Percentiles rank a stretch among this genome's conserved stretches.
Conservation (phyloP, 2,329 filamentous ascomycete species). For the Cladosporium sp. region DNA sequence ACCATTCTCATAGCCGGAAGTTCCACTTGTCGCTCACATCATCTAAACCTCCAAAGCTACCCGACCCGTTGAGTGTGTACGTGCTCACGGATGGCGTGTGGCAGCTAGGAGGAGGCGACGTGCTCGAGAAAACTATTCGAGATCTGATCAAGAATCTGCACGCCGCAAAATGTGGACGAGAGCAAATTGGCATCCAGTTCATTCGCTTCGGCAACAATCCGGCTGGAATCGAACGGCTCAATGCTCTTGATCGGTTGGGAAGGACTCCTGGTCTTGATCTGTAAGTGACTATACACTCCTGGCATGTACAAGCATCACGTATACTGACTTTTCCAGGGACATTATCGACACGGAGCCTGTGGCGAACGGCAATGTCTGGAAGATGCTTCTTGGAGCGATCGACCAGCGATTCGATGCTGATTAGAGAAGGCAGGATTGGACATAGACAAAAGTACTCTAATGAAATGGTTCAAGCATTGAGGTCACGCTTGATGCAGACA, state of each 20-base stretch:
- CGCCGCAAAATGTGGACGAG: background rate
- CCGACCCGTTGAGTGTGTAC: constrained; percentile 15
- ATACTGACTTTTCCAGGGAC: constrained; percentile 23
- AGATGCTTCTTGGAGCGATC: constrained; percentile 31
- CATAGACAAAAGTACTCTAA: too few relatives aligned
- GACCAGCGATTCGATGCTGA: constrained; percentile 22
- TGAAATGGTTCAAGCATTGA: too few relatives aligned
- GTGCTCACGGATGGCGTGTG: constrained; percentile 21
- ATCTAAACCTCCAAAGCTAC: background rate
- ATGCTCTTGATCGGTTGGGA: constrained; percentile 20
- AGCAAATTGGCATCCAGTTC: constrained; percentile 31
- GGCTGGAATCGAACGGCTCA: constrained; percentile 20
- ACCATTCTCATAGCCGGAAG: too few relatives aligned
- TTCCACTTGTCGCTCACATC: too few relatives aligned
- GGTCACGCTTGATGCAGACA: too few relatives aligned
- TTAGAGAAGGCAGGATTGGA: too few relatives aligned
- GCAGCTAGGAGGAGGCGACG: too few relatives aligned
- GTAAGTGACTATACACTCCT: too few relatives aligned
- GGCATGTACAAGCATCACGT: too few relatives aligned
- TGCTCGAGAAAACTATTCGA: too few relatives aligned
- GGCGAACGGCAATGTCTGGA: constrained; percentile 30
- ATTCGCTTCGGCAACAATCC: constrained; percentile 28
- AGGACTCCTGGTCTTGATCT: background rate
- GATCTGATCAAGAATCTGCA: too few relatives aligned
- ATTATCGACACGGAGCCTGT: constrained; percentile 28